Evolutionary conservation across 257 asterid genomes (phyloP), one percentile per base, ranked within the genome.

Genomic region (Eucommia ulmoides): DNA sequence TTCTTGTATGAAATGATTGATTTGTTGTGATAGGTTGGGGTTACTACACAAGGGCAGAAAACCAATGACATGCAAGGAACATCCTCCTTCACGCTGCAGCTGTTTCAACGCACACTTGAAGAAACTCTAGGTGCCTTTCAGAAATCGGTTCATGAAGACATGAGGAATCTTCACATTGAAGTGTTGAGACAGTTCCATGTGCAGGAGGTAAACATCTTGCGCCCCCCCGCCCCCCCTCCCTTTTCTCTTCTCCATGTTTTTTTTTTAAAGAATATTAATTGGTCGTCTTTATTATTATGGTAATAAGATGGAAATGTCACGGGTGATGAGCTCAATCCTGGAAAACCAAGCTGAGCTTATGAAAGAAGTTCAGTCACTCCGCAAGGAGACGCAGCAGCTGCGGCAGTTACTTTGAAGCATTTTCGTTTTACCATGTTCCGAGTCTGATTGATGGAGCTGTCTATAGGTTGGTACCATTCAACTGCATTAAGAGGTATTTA

Each of bases 121-220:
- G 96, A 91, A 73, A 80, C 83, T 23, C 93, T 91, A 48, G 66
- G 73, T 50, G 79, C 93, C 33, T 76, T 83, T 72, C 95, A 83
- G 70, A 79, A 77, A 59, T 79, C 95, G 55, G 75, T 86, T 65
- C 99, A 83, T n/a, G 95, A 81, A 59, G 95, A 83, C 53, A 79
- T 81, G 84, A 81, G 95, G 23, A 86, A 91, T 67, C 94, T 91
- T 65, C 95, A 91, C 53, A 61, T 91, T 20, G 96, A 91, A 69
- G 70, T 81, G 52, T 53, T 86, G 45, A 81, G 95, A 64, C 96
- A 91, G 46, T 86, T 79, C 60, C 96, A 91, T 54, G 62, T 91
- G 82, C 99, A 79, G 70, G 93, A 91, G 95, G 99, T 91, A 76
- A 52, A 57, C 49, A 19, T 58, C 33, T 48, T 35, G 29, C 15